Evolutionary conservation across 306 rosid species (phyloP).

Genomic region (Vachellia pachyceras): DNA sequence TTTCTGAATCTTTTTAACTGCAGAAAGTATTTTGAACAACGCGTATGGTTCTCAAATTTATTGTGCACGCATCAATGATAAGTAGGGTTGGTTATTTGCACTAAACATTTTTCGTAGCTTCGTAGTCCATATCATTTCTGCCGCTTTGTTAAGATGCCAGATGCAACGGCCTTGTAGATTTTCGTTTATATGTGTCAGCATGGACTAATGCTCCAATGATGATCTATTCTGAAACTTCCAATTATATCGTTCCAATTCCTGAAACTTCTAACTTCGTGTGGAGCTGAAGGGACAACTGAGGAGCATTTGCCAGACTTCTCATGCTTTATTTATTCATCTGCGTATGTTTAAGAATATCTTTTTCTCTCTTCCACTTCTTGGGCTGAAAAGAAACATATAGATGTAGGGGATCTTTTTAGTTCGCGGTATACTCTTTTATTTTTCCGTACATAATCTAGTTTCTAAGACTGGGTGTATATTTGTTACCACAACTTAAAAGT

Average conservation of each 20-base stretch:
- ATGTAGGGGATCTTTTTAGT: background rate
- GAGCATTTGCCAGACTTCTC: slow-evolving; percentile 41
- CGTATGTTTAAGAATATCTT: background rate
- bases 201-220: slow-evolving; percentile 51
- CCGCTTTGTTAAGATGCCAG: background rate
- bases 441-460: background rate
- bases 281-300: slow-evolving; percentile 50
- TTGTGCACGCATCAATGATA: background rate
- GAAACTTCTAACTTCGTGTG: slow-evolving; percentile 23
- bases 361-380: background rate
- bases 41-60: background rate
- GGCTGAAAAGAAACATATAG: background rate
- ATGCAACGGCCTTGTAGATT: background rate
- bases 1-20: background rate
- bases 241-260: slow-evolving; percentile 7
- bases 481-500: background rate
- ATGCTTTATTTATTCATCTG: background rate
- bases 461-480: background rate
- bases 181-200: slow-evolving; percentile 19
- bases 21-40: background rate
- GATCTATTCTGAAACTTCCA: slow-evolving; percentile 32
- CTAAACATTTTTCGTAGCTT: background rate
- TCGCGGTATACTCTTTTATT: background rate
- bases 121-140: background rate
- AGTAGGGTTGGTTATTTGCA: background rate